Evolutionary conservation across 2,329 filamentous ascomycete genomes (phyloP), one percentile per base, ranked within the genome.

Genomic region (Delphinella strobiligena): DNA sequence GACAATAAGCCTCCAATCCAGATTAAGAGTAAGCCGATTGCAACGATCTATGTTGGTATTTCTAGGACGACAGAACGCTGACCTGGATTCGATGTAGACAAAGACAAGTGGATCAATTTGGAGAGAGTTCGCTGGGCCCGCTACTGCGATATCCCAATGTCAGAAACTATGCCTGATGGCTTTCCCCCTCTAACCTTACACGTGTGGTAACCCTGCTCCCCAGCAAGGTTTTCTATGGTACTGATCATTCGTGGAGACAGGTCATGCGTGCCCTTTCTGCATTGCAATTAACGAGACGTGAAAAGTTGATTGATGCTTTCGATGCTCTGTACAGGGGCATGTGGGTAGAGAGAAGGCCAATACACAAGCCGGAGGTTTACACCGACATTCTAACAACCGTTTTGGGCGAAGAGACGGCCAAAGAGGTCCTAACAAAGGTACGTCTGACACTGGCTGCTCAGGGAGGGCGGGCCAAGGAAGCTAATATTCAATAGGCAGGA

Each of bases 71-170:
- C n/a, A n/a, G n/a, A n/a, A n/a, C n/a, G 18, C 33, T 19, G 33
- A 19, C 33, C 10, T 35, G 17, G 16, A 9, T 17, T 16, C 31
- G 4, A n/a, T 12, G 4, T 45, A 75, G 73, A 79, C 58, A 79
- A 79, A 56, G 67, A 67, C 51, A 62, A 66, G 55, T 80, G 69
- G 67, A 72, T 75, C 43, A 53, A 62, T 27, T 39, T 43, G 10
- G 72, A 79, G 48, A 70, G 75, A 12, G 33, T 55, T 15, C 71
- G 74, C 42, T 76, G 70, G 70, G 60, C 71, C 1, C 56, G 57
- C 8, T 56, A 61, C 42, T 73, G 77, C 59, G 59, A 66, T 27
- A 61, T 79, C 33, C 74, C 75, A 10, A 69, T 78, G 36, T 49
- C 55, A 0, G 48, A 59, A 1, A 40, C 46, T 0, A 45, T 55